phyloP scores from a whole-genome alignment of 2,329 filamentous ascomycete genomes.

The Hymenoscyphus scutula region DNA sequence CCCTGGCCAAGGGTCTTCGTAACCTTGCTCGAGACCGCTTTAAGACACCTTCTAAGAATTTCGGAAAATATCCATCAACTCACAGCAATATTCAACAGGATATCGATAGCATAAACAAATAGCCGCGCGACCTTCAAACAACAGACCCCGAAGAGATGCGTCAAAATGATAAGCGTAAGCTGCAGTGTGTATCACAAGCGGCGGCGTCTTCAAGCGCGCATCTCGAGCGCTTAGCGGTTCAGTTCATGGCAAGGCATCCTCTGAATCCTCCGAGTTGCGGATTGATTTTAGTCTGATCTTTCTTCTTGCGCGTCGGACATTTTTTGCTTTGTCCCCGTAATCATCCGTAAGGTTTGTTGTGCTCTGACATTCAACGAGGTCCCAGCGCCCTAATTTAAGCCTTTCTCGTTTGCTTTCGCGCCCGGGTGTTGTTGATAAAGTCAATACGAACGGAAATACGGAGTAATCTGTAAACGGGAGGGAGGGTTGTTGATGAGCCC shows the following conservation, averaged over 20 bases:
- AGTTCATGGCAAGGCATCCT: not conserved
- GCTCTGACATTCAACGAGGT: not conserved
- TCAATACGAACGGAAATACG: not conserved
- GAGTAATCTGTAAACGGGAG: too few relatives aligned
- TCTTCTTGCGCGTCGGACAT: constrained; percentile 4
- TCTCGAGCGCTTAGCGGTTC: constrained; percentile 1
- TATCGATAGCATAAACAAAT: not conserved
- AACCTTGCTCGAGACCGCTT: not conserved
- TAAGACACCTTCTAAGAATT: not conserved
- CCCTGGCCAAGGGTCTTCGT: not conserved
- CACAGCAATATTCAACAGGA: not conserved
- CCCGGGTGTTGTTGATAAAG: not conserved
- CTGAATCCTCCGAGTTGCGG: not conserved
- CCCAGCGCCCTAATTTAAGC: not conserved
- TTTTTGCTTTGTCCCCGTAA: not conserved
- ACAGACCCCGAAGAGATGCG: not conserved
- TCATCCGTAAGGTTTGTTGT: not conserved
- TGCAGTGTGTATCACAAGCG: not conserved
- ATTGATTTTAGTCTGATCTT: not conserved
- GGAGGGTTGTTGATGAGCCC: not conserved
- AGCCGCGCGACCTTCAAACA: constrained; percentile 4
- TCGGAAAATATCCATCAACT: not conserved
- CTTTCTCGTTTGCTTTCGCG: not conserved
- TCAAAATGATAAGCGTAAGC: not conserved
- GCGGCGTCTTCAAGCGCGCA: not conserved